phyloP scores from a whole-genome alignment of 257 asterid species.

The Solanum peruvianum region DNA sequence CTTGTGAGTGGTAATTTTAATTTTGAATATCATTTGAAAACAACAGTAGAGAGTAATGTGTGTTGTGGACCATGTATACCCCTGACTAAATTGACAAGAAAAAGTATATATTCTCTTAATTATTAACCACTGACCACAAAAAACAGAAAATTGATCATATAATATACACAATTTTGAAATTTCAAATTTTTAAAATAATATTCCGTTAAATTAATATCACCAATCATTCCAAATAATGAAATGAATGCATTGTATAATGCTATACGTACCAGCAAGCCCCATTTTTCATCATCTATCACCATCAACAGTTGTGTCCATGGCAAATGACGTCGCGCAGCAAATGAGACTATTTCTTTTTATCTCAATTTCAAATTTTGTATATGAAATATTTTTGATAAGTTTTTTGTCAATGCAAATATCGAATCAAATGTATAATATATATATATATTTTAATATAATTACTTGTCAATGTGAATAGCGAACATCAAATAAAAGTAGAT shows the following conservation, averaged over 20 bases:
- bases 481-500: not conserved
- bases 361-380: too few relatives aligned
- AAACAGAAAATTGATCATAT: not conserved
- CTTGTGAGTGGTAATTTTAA: not conserved
- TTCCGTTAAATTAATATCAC: not conserved
- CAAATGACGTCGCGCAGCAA: not conserved
- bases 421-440: too few relatives aligned
- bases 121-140: not conserved
- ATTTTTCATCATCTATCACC: not conserved
- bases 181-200: not conserved
- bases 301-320: not conserved
- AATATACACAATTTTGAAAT: not conserved
- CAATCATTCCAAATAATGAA: not conserved
- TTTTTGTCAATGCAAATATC: too few relatives aligned
- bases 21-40: not conserved
- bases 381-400: fast-evolving
- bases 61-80: not conserved
- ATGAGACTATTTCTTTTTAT: not conserved
- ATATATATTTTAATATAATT: too few relatives aligned
- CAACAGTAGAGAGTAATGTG: not conserved
- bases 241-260: not conserved
- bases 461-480: too few relatives aligned
- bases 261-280: not conserved
- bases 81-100: not conserved
- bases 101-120: not conserved